A percentile compares a stretch with the other conserved stretches of the same genome.
Conservation (phyloP, 768 basidiomycete species). For the Amanita pseudoporphyria region DNA sequence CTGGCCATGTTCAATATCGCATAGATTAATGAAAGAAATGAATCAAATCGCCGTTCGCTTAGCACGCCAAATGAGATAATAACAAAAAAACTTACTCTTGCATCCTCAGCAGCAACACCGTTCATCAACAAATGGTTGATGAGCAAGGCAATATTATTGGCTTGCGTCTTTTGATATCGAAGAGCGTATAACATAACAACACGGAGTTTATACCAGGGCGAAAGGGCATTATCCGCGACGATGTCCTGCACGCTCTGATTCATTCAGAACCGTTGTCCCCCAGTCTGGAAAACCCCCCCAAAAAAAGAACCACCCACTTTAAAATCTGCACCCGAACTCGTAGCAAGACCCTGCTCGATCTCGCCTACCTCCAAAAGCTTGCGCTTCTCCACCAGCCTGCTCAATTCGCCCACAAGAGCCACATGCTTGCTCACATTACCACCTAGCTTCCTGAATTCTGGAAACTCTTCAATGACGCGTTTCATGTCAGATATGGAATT, state of each 20-base stretch:
- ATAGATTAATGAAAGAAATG: conserved; percentile 83
- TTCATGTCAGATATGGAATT: conserved; percentile 98
- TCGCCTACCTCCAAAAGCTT: conserved; percentile 87
- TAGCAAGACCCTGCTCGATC: conserved; percentile 92
- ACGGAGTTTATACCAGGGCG: conserved; percentile 77
- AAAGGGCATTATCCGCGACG: conserved; percentile 55
- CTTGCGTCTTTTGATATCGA: conserved; percentile 86
- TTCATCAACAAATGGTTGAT: conserved; percentile 69
- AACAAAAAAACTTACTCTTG: conserved; percentile 26
- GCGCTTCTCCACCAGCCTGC: conserved; percentile 78
- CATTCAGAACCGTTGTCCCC: no score
- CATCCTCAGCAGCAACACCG: conserved; percentile 70
- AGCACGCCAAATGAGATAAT: no score
- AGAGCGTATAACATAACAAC: conserved; percentile 88
- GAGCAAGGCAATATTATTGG: conserved; percentile 70
- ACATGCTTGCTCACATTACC: conserved; percentile 99
- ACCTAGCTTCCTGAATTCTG: conserved; percentile 92
- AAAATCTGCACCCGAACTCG: conserved; percentile 83
- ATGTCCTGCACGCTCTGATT: conserved; percentile 74
- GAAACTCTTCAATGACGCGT: conserved; percentile 94
- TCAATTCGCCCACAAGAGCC: conserved; percentile 92
- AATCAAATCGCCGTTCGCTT: conserved; percentile 10
- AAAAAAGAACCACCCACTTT: no score
- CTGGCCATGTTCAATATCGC: conserved; percentile 89
- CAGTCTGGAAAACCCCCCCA: not conserved